phyloP scores from a whole-genome alignment of 352 stramenopile genomes.

The Phytophthora agathidicida region DNA sequence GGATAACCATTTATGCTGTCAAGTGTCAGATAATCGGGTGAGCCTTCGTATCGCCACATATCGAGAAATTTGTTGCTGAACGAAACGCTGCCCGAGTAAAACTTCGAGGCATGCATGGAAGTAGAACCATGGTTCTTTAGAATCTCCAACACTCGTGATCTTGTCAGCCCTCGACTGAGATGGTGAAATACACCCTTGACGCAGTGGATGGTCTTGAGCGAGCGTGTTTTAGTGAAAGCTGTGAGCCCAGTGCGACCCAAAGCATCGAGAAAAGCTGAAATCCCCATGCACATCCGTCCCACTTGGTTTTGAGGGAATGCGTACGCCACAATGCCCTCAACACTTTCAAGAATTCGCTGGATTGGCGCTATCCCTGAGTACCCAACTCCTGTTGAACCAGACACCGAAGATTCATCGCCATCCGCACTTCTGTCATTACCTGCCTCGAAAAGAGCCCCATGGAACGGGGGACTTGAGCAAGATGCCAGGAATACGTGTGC shows the following conservation, averaged over 20 bases:
- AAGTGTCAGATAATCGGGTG: conserved; percentile 72
- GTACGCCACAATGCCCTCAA: conserved; percentile 59
- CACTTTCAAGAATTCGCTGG: conserved; percentile 43
- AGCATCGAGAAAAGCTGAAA: conserved; percentile 73
- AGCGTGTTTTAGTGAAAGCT: conserved; percentile 52
- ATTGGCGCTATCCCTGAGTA: conserved; percentile 36
- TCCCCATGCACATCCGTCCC: conserved; percentile 67
- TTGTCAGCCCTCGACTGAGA: conserved; percentile 67
- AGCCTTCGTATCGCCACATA: conserved; percentile 84
- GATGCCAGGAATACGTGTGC: conserved; percentile 74
- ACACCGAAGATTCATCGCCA: conserved; percentile 7
- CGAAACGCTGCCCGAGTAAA: conserved; percentile 74
- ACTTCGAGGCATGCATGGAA: conserved; percentile 69
- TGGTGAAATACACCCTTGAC: conserved; percentile 84
- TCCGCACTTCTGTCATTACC: conserved; percentile 5
- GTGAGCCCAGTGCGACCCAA: conserved; percentile 61
- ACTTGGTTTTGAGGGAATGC: conserved; percentile 53
- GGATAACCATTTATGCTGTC: conserved; percentile 31
- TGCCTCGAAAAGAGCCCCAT: conserved; percentile 33
- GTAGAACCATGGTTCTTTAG: conserved; percentile 69
- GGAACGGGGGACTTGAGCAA: conserved; percentile 62
- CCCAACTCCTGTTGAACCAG: conserved; percentile 10
- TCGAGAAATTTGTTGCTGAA: conserved; percentile 85
- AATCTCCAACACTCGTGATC: conserved; percentile 68
- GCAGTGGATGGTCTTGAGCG: conserved; percentile 58